Conservation (phyloP, 2,329 filamentous ascomycete species). For the Xylariaceae sp. region DNA sequence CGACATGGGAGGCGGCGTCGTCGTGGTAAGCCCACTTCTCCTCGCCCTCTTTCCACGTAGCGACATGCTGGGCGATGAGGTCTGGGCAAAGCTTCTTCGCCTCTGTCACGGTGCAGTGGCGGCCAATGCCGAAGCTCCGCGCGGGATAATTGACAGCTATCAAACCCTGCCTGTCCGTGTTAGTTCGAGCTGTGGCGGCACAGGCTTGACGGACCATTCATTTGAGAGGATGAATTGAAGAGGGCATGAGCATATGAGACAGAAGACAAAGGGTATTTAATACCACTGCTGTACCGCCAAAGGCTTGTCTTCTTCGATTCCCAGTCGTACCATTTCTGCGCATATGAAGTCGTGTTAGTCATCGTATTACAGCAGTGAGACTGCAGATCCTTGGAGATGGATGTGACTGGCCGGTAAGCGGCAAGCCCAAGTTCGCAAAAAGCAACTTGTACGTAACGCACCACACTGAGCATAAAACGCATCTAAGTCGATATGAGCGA, state of each 20-base stretch:
- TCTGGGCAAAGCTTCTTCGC: conserved; percentile 82
- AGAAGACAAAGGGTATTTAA: conserved; percentile 21
- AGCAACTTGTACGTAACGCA: too few species aligned
- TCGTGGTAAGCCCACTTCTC: conserved; percentile 86
- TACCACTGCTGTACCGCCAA: conserved; percentile 92
- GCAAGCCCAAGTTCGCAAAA: too few species aligned
- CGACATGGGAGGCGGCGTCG: conserved; percentile 72
- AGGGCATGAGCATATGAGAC: too few species aligned
- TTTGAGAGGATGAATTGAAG: too few species aligned
- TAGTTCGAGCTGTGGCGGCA: too few species aligned
- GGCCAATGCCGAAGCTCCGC: conserved; percentile 68
- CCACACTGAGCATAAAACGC: conserved; percentile 95
- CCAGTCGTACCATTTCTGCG: conserved; percentile 71
- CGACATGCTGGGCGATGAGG: conserved; percentile 84
- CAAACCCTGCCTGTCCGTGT: conserved; percentile 83
- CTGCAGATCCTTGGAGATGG: too few species aligned
- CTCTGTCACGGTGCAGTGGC: conserved; percentile 74
- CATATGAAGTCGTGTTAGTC: conserved; percentile 3
- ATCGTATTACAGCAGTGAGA: too few species aligned
- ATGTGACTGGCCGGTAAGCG: too few species aligned
- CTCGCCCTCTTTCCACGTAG: conserved; percentile 89
- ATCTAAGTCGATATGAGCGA: conserved; percentile 92
- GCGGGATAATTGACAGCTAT: conserved; percentile 97
- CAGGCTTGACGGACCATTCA: too few species aligned
- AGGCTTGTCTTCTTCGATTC: conserved; percentile 66